Base-by-base conservation (phyloP, 148 eudicot species). In the Limonium bicolor region DNA sequence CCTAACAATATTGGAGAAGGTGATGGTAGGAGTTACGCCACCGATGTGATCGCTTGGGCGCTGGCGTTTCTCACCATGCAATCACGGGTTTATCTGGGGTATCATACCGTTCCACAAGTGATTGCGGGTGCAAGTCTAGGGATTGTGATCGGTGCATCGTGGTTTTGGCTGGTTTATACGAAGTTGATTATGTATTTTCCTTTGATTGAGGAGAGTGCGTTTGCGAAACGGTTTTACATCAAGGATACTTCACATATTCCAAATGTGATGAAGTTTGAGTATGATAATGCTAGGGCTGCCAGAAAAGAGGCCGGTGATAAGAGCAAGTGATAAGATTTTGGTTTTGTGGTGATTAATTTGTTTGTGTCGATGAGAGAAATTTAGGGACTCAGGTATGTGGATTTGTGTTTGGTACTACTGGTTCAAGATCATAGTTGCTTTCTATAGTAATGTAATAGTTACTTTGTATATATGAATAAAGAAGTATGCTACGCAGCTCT, bases 51-150 rank as follows among this genome's bases (percentile, higher is more conserved):
- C 9, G 58, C 71, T 41, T 88, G 96, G 96, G 66, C 62, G 6
- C 17, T 77, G 63, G 96, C 96, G 3, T 13, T 72, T 8, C 48
- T 83, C 19, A 88, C 96, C 1, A 67, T 80, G 92, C 58, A 61
- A 29, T 79, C 90, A 4, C 63, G 96, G 69, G 96, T 83, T 70
- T 88, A 88, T 60, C 51, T 88, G 53, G 96, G 96, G 53, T 88
- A 88, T 61, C 96, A 88, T 27, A 46, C 77, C 6, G 61, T 83
- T 34, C 77, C 58, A 3, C 96, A 88, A 70, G 96, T 88, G 24
- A n/a, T n/a, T 30, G 87, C 96, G 0, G 94, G 96, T 16, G 88
- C 94, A 0, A 48, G 48, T 4, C 54, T 82, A 0, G 96, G 96
- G 37, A 13, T 58, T 1, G 36, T 66, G 28, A 69, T 86, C 7